A percentile compares a stretch with the other conserved stretches of the same genome.
Conservation (phyloP, 495 filamentous ascomycete species). For the Trichoderma erinaceum region DNA sequence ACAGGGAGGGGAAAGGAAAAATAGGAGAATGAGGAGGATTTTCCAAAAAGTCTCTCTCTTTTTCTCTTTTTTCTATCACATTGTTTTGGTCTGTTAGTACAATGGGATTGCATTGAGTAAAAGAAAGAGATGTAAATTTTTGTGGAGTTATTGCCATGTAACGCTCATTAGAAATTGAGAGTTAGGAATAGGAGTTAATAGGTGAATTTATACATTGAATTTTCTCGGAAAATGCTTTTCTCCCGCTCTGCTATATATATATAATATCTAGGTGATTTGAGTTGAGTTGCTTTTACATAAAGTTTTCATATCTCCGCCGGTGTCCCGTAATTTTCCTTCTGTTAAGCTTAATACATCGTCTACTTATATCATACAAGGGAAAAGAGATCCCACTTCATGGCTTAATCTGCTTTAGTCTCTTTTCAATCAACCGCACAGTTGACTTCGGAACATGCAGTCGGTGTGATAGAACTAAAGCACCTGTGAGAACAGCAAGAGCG, state of each 20-base stretch:
- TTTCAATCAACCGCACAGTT: conserved; percentile 40
- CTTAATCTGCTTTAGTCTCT: conserved; percentile 24
- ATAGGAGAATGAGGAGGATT: background rate
- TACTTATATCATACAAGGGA: background rate
- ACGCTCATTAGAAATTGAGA: background rate
- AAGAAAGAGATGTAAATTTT: background rate
- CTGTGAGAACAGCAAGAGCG: conserved; percentile 75
- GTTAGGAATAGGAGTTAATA: conserved; percentile 1
- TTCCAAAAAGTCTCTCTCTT: background rate
- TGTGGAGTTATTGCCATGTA: background rate
- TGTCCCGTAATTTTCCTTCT: background rate
- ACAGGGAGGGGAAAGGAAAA: background rate
- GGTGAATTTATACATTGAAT: background rate
- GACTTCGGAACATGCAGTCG: conserved; percentile 46
- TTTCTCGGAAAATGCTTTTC: background rate
- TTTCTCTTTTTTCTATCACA: background rate
- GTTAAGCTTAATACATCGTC: background rate
- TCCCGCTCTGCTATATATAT: background rate
- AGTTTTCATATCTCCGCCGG: background rate
- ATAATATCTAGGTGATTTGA: background rate
- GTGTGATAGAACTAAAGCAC: conserved; percentile 66
- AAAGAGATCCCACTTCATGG: background rate
- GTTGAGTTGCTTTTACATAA: background rate
- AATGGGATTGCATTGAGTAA: background rate
- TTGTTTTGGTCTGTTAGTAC: background rate